Evolutionary conservation across 106 monocot species (phyloP).

Genomic region (Apostasia shenzhenica): DNA sequence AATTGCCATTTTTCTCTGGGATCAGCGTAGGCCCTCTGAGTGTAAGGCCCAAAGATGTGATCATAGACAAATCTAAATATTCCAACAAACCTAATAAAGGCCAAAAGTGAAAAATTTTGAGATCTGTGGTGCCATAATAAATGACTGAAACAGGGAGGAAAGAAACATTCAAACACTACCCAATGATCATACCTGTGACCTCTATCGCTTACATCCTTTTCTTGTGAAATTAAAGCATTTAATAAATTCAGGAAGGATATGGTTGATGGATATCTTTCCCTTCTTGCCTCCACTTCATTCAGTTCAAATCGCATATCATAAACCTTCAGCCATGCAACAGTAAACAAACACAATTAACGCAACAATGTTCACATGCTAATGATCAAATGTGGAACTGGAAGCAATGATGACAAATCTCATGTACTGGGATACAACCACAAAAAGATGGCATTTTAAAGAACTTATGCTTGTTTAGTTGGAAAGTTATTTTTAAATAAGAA

Average conservation of each 20-base stretch:
- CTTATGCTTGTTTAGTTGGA: too few relatives aligned
- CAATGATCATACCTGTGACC: conserved; percentile 55
- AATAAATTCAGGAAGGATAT: conserved; percentile 89
- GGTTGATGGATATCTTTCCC: conserved; percentile 91
- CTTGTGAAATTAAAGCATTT: conserved; percentile 85
- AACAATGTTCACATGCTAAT: too few relatives aligned
- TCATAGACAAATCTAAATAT: conserved; percentile 95
- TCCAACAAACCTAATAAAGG: conserved; percentile 61
- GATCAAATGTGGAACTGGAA: too few relatives aligned
- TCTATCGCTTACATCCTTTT: conserved; percentile 70
- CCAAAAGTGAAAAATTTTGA: conserved; percentile 1
- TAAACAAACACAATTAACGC: background rate
- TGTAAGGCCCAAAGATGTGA: conserved; percentile 85
- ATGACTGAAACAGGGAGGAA: background rate
- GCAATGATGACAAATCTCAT: too few relatives aligned
- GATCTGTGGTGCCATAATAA: background rate
- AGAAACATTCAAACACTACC: background rate
- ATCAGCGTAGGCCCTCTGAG: conserved; percentile 89
- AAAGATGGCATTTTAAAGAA: too few relatives aligned
- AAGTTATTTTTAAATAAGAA: too few relatives aligned
- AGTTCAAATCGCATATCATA: conserved; percentile 95
- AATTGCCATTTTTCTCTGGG: conserved; percentile 87
- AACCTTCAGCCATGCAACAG: conserved; percentile 28
- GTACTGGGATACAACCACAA: too few relatives aligned
- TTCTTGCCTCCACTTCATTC: conserved; percentile 95